A percentile compares a stretch with the other conserved stretches of the same genome.
These are phyloP conservation scores for Penicillium sp. DNA, from an alignment of 2,329 filamentous ascomycete genomes.

Conservation along the genomic window DNA sequence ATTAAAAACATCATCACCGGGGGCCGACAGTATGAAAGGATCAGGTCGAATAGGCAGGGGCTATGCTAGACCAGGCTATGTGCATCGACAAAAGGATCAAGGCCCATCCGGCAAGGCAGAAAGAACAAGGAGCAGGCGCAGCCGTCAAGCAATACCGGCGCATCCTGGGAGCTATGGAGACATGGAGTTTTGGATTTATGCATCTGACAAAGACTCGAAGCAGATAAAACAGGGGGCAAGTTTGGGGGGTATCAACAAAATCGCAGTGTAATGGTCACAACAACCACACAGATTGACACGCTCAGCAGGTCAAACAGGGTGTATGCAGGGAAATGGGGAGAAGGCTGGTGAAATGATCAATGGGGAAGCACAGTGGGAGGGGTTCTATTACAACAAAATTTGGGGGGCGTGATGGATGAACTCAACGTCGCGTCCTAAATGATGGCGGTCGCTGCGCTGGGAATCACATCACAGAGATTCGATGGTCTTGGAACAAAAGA, in stretches of 20 bases:
- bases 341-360: constrained; percentile 4
- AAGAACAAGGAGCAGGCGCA: background rate
- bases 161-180: constrained; percentile 17
- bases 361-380: constrained; percentile 9
- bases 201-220: constrained; percentile 13
- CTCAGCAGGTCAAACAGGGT: constrained; percentile 12
- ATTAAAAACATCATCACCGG: constrained; percentile 1
- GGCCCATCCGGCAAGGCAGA: background rate
- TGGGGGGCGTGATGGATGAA: constrained; percentile 5
- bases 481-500: constrained; percentile 15
- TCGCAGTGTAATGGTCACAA: constrained; percentile 18
- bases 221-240: constrained; percentile 24
- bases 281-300: constrained; percentile 10
- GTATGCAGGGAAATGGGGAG: constrained; percentile 7
- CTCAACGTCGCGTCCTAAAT: constrained; percentile 16
- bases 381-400: background rate
- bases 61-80: background rate
- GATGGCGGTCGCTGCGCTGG: constrained; percentile 1
- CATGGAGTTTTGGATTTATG: constrained; percentile 24
- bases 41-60: background rate
- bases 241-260: constrained; percentile 33
- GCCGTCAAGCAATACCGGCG: background rate
- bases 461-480: constrained; percentile 9
- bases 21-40: background rate
- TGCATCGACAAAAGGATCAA: background rate